phyloP scores from a whole-genome alignment of 768 basidiomycete genomes.

The Gautieria morchelliformis region DNA sequence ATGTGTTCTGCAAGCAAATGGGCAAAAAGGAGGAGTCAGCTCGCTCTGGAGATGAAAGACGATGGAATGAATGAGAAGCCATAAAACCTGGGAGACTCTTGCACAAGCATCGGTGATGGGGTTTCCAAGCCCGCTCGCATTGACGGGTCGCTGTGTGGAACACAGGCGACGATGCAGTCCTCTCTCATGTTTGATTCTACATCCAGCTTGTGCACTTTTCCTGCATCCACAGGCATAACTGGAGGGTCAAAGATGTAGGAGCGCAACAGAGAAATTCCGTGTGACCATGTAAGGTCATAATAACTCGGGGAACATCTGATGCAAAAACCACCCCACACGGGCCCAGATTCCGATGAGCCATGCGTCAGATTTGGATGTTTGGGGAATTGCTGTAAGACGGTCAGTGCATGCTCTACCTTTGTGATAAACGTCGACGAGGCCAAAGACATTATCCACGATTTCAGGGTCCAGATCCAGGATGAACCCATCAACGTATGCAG shows the following conservation, averaged over 20 bases:
- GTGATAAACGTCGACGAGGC: constrained; percentile 78
- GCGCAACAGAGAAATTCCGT: constrained; percentile 53
- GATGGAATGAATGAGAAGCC: no score
- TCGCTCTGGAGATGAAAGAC: no score
- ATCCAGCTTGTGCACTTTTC: constrained; percentile 52
- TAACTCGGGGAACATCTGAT: constrained; percentile 43
- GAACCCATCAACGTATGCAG: constrained; percentile 74
- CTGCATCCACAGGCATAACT: constrained; percentile 55
- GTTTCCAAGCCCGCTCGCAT: no score
- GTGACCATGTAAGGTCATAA: constrained; percentile 67
- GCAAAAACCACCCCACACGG: no score
- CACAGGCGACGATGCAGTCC: no score
- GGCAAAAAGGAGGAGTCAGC: constrained; percentile 57
- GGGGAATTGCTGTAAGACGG: constrained; percentile 33
- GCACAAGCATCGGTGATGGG: constrained; percentile 63
- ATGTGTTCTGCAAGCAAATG: no score
- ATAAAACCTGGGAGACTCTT: constrained; percentile 40
- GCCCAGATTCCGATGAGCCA: no score
- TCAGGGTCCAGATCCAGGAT: constrained; percentile 74
- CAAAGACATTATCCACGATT: constrained; percentile 69
- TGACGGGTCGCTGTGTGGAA: no score
- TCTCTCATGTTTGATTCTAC: constrained; percentile 34
- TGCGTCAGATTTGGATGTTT: constrained; percentile 1
- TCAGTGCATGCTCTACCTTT: constrained; percentile 73
- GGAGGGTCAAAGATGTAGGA: constrained; percentile 52